Conservation (phyloP, 345 rosid genomes). For the Adansonia digitata region DNA sequence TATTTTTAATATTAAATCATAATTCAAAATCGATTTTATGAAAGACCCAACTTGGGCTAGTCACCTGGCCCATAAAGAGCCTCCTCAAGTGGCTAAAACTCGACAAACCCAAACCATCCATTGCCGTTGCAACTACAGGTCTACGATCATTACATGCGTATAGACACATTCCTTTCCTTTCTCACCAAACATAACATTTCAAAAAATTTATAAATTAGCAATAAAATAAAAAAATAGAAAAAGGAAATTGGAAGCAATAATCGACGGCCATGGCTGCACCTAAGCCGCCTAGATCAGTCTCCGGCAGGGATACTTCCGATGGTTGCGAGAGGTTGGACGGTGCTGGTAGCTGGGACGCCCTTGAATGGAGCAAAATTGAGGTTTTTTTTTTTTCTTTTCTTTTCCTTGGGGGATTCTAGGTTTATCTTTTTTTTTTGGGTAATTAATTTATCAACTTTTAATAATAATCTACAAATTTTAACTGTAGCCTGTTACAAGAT, state of each 20-base stretch:
- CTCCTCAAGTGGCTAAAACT: no score
- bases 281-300: conserved; percentile 38
- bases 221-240: neutral
- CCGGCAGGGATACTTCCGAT: conserved; percentile 42
- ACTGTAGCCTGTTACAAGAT: conserved; percentile 41
- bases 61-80: no score
- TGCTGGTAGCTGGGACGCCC: conserved; percentile 74
- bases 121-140: no score
- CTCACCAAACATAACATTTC: neutral
- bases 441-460: neutral
- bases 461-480: neutral
- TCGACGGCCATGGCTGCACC: conserved; percentile 41
- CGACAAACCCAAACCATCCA: no score
- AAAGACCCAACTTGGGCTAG: no score
- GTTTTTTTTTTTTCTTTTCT: conserved; percentile 23
- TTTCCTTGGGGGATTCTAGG: conserved; percentile 21
- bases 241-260: neutral
- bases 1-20: no score
- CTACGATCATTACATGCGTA: no score
- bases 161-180: neutral
- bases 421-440: neutral
- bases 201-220: neutral
- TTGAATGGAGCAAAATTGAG: conserved; percentile 81
- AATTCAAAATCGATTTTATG: no score
- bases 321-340: conserved; percentile 63